Base-by-base conservation (phyloP, 106 monocot genomes). In the Platanthera zijinensis region DNA sequence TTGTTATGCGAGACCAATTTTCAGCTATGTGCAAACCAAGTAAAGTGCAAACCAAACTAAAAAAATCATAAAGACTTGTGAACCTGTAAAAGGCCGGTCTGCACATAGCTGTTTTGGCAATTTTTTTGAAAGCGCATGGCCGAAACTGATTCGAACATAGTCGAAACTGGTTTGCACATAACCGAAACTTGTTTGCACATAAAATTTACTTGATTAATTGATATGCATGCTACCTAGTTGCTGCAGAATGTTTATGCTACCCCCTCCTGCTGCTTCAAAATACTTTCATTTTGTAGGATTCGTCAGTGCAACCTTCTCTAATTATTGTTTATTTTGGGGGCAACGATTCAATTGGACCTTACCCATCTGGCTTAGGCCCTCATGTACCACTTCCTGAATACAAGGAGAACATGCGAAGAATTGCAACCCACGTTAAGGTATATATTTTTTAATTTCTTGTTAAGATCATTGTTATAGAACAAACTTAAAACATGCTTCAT, bases 261-360 rank as follows among this genome's bases (percentile, higher is more conserved):
- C 6, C 18, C 6, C 57, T 57, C 18, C 18, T 5, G 6, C 9
- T 17, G 4, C 45, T 69, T 69, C 14, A 14, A 47, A 6, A 69
- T 46, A 57, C 21, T 48, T 53, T 17, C 64, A 3, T 76, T 74
- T 74, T 62, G 50, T 64, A 94, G 94, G 89, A 94, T 84, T 83
- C 86, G 71, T 3, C 77, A 3, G 80, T 89, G 10, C 89, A 91
- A 78, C 94, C 95, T 77, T 89, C 91, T 75, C 82, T 95, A 18
- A 84, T 95, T 17, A 78, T 95, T 70, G 89, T 92, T 21, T 95
- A 95, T 84, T 95, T 95, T 70, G 95, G 95, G 46, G 95, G 95
- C 46, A 92, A 92, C 70, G 95, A 95, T 80, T 92, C 92, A 6
- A 83, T 92, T 78, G 89, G 84, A 56, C 62, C 92, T 84, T 84